A percentile compares a stretch with the other conserved stretches of the same genome.
These are phyloP conservation scores for Entomortierella lignicola DNA, from an alignment of 192 early-diverging fungal genomes.

Conservation along the genomic window DNA sequence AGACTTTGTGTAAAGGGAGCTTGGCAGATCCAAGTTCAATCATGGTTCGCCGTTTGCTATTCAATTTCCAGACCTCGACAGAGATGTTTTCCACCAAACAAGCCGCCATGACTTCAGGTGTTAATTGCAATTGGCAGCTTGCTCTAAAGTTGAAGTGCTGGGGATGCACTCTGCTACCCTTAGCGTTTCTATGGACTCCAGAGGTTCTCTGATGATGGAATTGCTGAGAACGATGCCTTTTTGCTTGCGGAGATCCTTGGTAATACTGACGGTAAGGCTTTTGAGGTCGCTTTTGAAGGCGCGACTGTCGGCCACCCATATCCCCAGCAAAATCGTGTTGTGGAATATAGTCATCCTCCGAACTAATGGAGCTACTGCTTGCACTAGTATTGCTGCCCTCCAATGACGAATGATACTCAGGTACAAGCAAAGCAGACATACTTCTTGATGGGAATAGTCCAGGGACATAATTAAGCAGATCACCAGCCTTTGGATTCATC, in stretches of 20 bases:
- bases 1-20: constrained; percentile 37
- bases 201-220: not conserved
- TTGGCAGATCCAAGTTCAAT: constrained; percentile 47
- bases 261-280: constrained; percentile 1
- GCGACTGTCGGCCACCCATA: constrained; percentile 28
- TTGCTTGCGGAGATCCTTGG: not conserved
- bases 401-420: constrained; percentile 33
- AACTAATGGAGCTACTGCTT: not conserved
- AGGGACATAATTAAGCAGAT: constrained; percentile 26
- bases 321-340: not conserved
- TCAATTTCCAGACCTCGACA: constrained; percentile 52
- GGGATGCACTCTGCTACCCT: constrained; percentile 8
- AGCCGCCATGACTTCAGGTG: constrained; percentile 48
- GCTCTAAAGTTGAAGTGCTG: constrained; percentile 48
- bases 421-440: constrained; percentile 36
- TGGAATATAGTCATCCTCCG: not conserved
- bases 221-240: not conserved
- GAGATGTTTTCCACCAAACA: constrained; percentile 52
- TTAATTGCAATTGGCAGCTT: constrained; percentile 25
- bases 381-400: constrained; percentile 1
- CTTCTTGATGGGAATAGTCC: constrained; percentile 21
- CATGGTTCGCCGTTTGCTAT: constrained; percentile 47
- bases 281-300: constrained; percentile 34
- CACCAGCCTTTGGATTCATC: constrained; percentile 37
- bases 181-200: too few species aligned